Evolutionary conservation across 2,329 filamentous ascomycete species (phyloP), one percentile per base, ranked within the genome.

Genomic region (Iodosphaeria phyllophila): DNA sequence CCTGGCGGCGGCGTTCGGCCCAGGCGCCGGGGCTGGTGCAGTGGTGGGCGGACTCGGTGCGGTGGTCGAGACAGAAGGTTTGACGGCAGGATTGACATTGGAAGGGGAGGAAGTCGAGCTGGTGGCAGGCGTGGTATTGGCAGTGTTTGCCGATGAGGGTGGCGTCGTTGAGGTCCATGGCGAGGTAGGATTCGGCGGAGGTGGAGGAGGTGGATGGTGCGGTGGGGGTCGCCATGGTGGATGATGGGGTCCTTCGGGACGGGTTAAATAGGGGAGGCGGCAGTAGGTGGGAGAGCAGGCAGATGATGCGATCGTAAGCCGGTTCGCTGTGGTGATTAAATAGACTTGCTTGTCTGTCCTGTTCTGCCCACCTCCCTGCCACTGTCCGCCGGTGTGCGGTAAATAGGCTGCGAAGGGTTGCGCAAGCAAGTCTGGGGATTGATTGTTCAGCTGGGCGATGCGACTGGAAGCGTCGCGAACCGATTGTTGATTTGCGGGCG

Each of bases 101-200:
- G 51, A 95, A 95, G 4, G 89, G 89, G 4, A 98, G 69, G 50
- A 98, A 95, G 52, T 95, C 89, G 31, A 95, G 77, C 45, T 89
- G 78, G 46, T 84, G 76, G 60, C 89, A 98, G 60, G 82, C 91
- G 35, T 75, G 60, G 52, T 78, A 74, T 49, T 93, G 72, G 64
- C 89, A 98, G 58, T 93, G 84, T 32, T 69, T 69, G 50, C 89
- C 89, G 38, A 95, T 75, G 13, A 84, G 66, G 40, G 79, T 74
- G 23, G 84, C 74, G 46, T 62, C 45, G 30, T 51, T 63, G 41
- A 70, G 64, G 42, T 75, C 61, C 74, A 84, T 84, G 32, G 63
- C 64, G 46, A 73, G 63, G 56, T 73, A 82, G 46, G 59, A 74
- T 23, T 58, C 60, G 34, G 58, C 54, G 27, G 52, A 46, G 31